Percentiles rank a stretch among this genome's conserved stretches.
phyloP scores from a whole-genome alignment of 2,329 filamentous ascomycete species.

The Curvularia verruculosa region DNA sequence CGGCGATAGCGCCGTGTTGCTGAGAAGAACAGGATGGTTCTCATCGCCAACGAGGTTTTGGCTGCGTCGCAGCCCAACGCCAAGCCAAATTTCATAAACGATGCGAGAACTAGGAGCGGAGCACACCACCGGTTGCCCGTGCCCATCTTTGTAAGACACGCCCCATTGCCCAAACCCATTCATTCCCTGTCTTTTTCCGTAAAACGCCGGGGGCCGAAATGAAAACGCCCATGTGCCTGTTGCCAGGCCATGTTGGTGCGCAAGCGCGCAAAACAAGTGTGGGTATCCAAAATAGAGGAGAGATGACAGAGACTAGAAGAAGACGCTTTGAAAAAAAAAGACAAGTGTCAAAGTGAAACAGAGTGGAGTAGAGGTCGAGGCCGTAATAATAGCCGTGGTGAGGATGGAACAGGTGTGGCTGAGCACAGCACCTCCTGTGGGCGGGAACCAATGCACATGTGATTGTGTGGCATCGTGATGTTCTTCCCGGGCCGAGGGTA shows the following conservation, averaged over 20 bases:
- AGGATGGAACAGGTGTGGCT: constrained; percentile 6
- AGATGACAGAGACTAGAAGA: constrained; percentile 16
- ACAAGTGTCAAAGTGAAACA: constrained; percentile 2
- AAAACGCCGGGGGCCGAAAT: constrained; percentile 25
- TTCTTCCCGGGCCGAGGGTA: constrained; percentile 19
- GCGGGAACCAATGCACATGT: constrained; percentile 8
- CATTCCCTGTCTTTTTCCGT: constrained; percentile 21
- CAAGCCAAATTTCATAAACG: constrained; percentile 7
- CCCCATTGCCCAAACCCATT: background rate
- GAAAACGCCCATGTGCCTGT: constrained; percentile 19
- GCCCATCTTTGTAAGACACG: constrained; percentile 5
- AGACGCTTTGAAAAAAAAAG: constrained; percentile 2
- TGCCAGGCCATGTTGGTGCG: constrained; percentile 10
- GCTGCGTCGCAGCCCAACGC: constrained; percentile 17
- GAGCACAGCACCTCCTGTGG: background rate
- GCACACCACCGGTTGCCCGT: constrained; percentile 8
- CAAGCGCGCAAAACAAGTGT: constrained; percentile 22
- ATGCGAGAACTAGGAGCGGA: constrained; percentile 7
- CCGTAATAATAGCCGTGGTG: background rate
- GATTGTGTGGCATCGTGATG: constrained; percentile 12
- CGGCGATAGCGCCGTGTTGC: background rate
- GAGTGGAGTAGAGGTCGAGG: constrained; percentile 19
- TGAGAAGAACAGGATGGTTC: constrained; percentile 1
- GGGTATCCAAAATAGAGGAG: constrained; percentile 32
- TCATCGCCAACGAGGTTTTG: constrained; percentile 1